Conservation (phyloP, 2,329 filamentous ascomycete genomes). For the Ceratocystis huliohia region DNA sequence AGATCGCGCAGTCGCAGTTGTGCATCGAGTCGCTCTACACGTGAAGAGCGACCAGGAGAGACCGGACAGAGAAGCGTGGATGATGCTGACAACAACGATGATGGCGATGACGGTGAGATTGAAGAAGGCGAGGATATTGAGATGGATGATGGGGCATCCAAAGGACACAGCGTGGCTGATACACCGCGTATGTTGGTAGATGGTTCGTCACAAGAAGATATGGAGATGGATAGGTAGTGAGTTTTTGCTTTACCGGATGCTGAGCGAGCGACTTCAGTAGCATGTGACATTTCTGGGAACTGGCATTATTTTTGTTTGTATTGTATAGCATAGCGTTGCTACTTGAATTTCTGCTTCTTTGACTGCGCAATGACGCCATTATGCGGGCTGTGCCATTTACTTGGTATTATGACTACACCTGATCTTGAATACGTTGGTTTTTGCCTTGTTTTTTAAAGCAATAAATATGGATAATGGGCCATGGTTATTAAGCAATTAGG, state of each 20-base stretch:
- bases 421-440: not conserved
- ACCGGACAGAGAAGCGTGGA: conserved; percentile 73
- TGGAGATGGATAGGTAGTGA: conserved; percentile 44
- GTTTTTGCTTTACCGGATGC: not conserved
- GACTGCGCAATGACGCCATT: not conserved
- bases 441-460: not conserved
- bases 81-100: conserved; percentile 50
- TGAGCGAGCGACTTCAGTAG: not conserved
- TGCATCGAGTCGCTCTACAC: conserved; percentile 26
- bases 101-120: conserved; percentile 31
- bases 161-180: conserved; percentile 22
- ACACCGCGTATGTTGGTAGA: conserved; percentile 40
- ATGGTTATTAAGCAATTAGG: not conserved
- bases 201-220: conserved; percentile 43
- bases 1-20: conserved; percentile 16
- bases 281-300: not conserved
- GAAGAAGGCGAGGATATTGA: conserved; percentile 43
- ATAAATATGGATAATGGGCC: not conserved
- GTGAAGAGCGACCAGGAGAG: conserved; percentile 43
- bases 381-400: not conserved
- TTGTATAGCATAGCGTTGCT: not conserved
- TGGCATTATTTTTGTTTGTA: conserved; percentile 1
- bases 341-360: not conserved
- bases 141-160: conserved; percentile 39
- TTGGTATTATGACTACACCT: not conserved